These are phyloP conservation scores for Eucalyptus shirleyi DNA, from an alignment of 345 rosid genomes.

Conservation along the genomic window DNA sequence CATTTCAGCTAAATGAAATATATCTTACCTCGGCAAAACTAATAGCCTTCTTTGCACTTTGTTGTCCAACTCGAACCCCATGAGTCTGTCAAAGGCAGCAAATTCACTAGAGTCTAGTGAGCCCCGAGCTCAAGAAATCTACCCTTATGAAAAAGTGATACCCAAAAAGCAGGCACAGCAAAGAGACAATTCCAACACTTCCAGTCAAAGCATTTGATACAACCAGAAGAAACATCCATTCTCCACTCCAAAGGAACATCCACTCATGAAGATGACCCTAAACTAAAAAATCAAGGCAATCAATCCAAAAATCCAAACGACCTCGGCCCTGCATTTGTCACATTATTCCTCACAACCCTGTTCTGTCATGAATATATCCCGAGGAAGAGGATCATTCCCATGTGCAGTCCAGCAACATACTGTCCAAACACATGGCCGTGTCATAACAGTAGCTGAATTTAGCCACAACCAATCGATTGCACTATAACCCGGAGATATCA, in stretches of 20 bases:
- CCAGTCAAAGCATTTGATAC: background rate
- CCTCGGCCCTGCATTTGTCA: background rate
- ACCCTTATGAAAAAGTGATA: background rate
- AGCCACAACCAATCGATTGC: background rate
- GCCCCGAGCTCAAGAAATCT: background rate
- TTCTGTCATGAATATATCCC: background rate
- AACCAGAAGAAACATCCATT: background rate
- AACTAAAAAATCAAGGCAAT: background rate
- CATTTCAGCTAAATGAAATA: background rate
- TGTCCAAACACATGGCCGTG: background rate
- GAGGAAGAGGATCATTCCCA: background rate
- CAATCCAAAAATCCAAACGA: background rate
- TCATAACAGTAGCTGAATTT: background rate
- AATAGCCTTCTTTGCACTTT: conserved; percentile 65
- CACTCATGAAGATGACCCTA: background rate
- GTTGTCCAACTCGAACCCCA: conserved; percentile 59
- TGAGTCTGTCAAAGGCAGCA: conserved; percentile 40
- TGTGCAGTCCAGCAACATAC: background rate
- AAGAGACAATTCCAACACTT: background rate
- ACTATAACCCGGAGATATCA: background rate
- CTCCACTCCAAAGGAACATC: background rate
- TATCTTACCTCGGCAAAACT: conserved; percentile 61
- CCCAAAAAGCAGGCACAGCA: background rate
- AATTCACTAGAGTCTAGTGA: background rate
- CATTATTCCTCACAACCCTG: background rate